Base-by-base conservation (phyloP, 2,329 filamentous ascomycete species). In the Verticillium zaregamsianum region DNA sequence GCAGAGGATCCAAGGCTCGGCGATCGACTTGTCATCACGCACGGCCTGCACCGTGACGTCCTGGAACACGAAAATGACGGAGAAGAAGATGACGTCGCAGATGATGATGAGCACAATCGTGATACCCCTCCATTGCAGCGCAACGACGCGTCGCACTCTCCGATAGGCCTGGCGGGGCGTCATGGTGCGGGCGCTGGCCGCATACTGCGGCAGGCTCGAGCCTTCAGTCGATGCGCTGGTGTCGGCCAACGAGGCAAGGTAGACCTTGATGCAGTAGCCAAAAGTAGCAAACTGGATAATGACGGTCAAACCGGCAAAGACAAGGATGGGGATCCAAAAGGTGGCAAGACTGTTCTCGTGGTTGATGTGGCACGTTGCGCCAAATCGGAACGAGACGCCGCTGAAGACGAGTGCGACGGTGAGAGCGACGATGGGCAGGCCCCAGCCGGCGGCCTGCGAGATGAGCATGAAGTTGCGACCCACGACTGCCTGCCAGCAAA, bases 401-500 rank as follows among this genome's bases (percentile, higher is more conserved):
- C 93, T 97, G 65, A 96, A 82, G 52, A 91, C 83, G 66, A 98
- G 84, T 58, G 91, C 91, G 52, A 94, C 75, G 3, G 88, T 82
- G 65, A 96, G 85, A 39, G 92, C 91, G 23, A 92, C 77, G 28
- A 88, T 82, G 2, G 93, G 92, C 55, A 98, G 83, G 20, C 90
- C 90, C 91, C 94, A 97, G 64, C 95, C 95, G 9, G 88, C 79
- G 17, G 84, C 82, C 70, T 97, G 88, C 3, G 94, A 88, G 66
- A 86, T 85, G 80, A 92, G 92, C 87, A 97, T 97, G 76, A 97
- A 98, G 69, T 85, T 90, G 55, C 88, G 86, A 45, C 95, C 95
- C 4, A 96, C 91, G 8, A 94, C 87, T 37, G 96, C 84, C 74
- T 98, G 93, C 95, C 95, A 99, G 80, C 93, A 97, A 66, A 99